Conservation (phyloP, 2,329 filamentous ascomycete species). For the Penicillium glabrum region DNA sequence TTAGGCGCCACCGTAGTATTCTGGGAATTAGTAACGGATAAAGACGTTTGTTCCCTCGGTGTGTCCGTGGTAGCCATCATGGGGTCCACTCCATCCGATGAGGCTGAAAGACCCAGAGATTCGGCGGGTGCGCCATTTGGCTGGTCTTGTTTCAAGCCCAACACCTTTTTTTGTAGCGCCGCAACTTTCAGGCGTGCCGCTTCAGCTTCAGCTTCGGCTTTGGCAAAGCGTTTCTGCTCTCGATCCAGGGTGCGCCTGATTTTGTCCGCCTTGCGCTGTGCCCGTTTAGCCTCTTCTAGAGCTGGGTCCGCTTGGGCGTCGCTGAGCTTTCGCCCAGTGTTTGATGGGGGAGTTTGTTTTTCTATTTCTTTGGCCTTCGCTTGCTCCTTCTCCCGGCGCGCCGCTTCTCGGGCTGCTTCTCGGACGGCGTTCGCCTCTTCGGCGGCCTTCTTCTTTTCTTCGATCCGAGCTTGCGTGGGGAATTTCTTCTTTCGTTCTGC, state of each 20-base stretch:
- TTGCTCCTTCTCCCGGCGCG: slow-evolving; percentile 35
- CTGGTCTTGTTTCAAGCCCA: slow-evolving; percentile 7
- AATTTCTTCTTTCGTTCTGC: slow-evolving; percentile 76
- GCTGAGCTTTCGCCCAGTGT: slow-evolving; percentile 24
- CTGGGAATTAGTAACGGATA: neutral
- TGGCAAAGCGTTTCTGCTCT: slow-evolving; percentile 57
- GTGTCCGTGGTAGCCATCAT: neutral
- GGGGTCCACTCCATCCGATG: neutral
- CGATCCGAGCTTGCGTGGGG: slow-evolving; percentile 70
- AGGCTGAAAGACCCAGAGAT: neutral
- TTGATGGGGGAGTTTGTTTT: slow-evolving; percentile 27
- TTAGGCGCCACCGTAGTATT: neutral
- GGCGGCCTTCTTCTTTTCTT: slow-evolving; percentile 63
- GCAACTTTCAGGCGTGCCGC: slow-evolving; percentile 38
- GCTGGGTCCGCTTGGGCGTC: slow-evolving; percentile 24
- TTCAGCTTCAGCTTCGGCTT: slow-evolving; percentile 46
- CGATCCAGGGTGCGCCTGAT: slow-evolving; percentile 57
- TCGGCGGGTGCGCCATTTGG: neutral
- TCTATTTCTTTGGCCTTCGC: slow-evolving; percentile 30
- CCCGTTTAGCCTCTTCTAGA: slow-evolving; percentile 35
- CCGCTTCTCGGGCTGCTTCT: slow-evolving; percentile 36
- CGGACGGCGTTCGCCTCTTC: slow-evolving; percentile 60
- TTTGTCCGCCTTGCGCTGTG: slow-evolving; percentile 43
- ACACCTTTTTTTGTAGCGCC: slow-evolving; percentile 27
- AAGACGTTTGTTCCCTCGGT: neutral